A percentile compares a stretch with the other conserved stretches of the same genome.
phyloP scores from a whole-genome alignment of 2,329 filamentous ascomycete species.

The Drechmeria coniospora region DNA sequence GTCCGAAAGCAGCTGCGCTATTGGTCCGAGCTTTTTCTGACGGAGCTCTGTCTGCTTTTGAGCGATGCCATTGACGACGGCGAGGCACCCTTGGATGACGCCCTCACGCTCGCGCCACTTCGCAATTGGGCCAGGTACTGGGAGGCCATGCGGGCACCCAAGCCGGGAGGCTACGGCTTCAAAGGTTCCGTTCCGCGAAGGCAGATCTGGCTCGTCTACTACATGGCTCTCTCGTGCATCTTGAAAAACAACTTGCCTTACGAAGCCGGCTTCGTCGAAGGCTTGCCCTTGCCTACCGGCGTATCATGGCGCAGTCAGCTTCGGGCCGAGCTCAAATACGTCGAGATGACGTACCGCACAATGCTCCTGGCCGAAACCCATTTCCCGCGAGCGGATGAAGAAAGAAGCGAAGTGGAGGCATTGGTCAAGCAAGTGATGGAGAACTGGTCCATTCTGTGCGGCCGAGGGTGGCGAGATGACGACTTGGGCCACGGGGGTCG shows the following conservation, averaged over 20 bases:
- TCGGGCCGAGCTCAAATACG: constrained; percentile 59
- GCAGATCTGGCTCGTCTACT: constrained; percentile 74
- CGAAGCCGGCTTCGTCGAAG: constrained; percentile 28
- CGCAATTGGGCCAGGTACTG: constrained; percentile 59
- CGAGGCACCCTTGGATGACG: constrained; percentile 33
- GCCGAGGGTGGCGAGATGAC: constrained; percentile 62
- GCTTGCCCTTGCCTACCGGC: constrained; percentile 22
- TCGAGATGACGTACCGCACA: constrained; percentile 66
- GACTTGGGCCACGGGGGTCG: constrained; percentile 74
- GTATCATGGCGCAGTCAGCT: constrained; percentile 47
- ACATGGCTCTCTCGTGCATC: constrained; percentile 61
- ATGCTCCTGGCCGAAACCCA: constrained; percentile 62
- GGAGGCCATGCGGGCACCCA: constrained; percentile 31
- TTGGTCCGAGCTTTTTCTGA: constrained; percentile 67
- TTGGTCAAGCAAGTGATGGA: constrained; percentile 67
- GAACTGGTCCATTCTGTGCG: constrained; percentile 76
- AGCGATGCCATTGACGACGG: constrained; percentile 40
- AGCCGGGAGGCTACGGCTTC: constrained; percentile 41
- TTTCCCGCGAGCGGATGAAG: constrained; percentile 73
- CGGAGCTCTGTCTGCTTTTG: constrained; percentile 57
- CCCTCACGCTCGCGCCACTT: constrained; percentile 39
- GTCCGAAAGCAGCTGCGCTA: constrained; percentile 51
- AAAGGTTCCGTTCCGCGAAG: constrained; percentile 45
- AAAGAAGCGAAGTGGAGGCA: constrained; percentile 62
- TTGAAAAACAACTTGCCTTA: constrained; percentile 51